Conservation (phyloP, 768 basidiomycete genomes). For the Mycena epipterygia region DNA sequence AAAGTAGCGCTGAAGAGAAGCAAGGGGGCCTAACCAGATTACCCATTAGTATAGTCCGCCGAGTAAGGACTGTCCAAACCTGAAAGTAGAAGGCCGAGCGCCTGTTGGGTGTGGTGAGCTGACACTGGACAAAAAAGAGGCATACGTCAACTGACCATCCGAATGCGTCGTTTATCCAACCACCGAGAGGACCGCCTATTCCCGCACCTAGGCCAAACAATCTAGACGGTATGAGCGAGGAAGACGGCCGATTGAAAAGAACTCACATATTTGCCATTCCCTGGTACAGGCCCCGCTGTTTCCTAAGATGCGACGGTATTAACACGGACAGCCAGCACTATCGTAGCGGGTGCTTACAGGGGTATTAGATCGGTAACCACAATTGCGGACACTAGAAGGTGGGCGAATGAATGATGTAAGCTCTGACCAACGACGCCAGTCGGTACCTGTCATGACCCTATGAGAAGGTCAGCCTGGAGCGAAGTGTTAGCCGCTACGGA, state of each 20-base stretch:
- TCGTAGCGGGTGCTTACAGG: constrained; percentile 64
- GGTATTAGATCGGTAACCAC: constrained; percentile 92
- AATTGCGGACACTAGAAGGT: constrained; percentile 78
- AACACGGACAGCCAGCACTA: constrained; percentile 20
- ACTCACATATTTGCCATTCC: constrained; percentile 88
- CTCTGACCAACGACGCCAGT: constrained; percentile 34
- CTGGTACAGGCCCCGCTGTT: constrained; percentile 91
- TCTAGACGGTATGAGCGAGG: constrained; percentile 53
- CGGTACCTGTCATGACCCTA: constrained; percentile 87
- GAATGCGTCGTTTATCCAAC: constrained; percentile 87
- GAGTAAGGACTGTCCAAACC: constrained; percentile 58
- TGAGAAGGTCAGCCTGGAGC: constrained; percentile 42
- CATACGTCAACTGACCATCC: constrained; percentile 75
- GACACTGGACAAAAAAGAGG: constrained; percentile 7
- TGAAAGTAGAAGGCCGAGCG: constrained; percentile 89
- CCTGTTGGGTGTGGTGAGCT: constrained; percentile 60
- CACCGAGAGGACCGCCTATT: constrained; percentile 84
- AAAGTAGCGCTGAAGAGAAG: constrained; percentile 78
- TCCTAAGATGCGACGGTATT: constrained; percentile 57
- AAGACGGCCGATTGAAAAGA: constrained; percentile 30
- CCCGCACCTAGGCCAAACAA: constrained; percentile 88
- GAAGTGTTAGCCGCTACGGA: constrained; percentile 36
- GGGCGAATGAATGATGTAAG: constrained; percentile 41
- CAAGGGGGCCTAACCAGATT: constrained; percentile 73
- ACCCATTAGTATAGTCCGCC: constrained; percentile 31